A percentile compares a stretch with the other conserved stretches of the same genome.
Conservation (phyloP, 108 stramenopile genomes). For the Nitzschia sp. region DNA sequence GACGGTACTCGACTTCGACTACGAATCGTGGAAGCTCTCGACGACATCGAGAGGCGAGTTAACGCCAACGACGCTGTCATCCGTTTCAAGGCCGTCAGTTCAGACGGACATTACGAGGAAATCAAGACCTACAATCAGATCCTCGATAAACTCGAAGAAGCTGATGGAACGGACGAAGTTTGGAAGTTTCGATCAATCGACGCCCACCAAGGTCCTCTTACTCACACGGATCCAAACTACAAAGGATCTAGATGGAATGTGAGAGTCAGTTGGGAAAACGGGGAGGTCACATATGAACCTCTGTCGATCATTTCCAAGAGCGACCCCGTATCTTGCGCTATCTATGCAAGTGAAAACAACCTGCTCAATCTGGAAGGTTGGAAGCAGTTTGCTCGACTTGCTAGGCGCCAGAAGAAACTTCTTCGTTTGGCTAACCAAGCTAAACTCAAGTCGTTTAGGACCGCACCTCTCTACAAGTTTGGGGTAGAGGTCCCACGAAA, state of each 20-base stretch:
- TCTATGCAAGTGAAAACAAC: constrained; percentile 37
- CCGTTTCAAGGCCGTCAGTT: background rate
- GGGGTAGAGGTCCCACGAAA: constrained; percentile 28
- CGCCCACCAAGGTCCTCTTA: constrained; percentile 27
- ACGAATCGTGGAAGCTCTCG: constrained; percentile 2
- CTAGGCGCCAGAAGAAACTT: no score
- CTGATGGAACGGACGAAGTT: no score
- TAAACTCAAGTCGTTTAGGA: no score
- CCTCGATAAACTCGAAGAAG: constrained; percentile 5
- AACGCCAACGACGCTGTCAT: background rate
- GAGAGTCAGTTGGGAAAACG: constrained; percentile 11
- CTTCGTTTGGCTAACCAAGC: no score
- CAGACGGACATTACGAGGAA: constrained; percentile 4
- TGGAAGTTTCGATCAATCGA: no score
- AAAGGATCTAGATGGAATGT: constrained; percentile 10
- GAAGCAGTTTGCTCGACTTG: no score
- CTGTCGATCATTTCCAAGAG: constrained; percentile 11
- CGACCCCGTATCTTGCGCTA: no score
- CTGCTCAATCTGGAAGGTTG: constrained; percentile 44
- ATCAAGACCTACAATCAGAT: no score
- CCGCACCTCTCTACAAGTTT: no score
- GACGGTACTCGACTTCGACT: background rate
- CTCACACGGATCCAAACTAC: background rate
- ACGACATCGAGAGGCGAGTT: background rate
- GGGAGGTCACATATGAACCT: constrained; percentile 35